Percentiles rank a stretch among this genome's conserved stretches.
Evolutionary conservation across 345 rosid genomes (phyloP).

Genomic region (Eutrema yunnanense): DNA sequence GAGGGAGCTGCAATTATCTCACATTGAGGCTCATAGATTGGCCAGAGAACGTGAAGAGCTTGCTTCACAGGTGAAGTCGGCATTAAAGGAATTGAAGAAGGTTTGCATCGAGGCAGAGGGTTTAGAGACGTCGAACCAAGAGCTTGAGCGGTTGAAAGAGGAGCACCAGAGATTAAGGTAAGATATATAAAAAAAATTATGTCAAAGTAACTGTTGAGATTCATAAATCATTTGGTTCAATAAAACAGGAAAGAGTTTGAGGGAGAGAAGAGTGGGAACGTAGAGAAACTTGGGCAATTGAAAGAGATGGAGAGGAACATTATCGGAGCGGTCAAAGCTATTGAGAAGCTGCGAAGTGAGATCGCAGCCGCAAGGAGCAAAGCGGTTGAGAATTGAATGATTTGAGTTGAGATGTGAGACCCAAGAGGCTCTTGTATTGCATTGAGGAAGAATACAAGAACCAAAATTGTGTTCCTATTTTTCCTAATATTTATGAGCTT

Average conservation of each 20-base stretch:
- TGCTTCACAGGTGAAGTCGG: slow-evolving; percentile 45
- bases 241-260: slow-evolving; percentile 54
- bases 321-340: slow-evolving; percentile 55
- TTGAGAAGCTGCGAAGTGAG: slow-evolving; percentile 54
- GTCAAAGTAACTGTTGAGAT: not conserved
- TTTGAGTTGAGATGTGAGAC: not conserved
- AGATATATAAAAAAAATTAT: not conserved
- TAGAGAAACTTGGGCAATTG: slow-evolving; percentile 56
- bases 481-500: not conserved
- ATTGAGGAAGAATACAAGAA: not conserved
- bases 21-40: slow-evolving; percentile 56
- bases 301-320: slow-evolving; percentile 59
- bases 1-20: slow-evolving; percentile 65
- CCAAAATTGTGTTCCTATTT: not conserved
- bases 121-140: slow-evolving; percentile 46
- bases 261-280: slow-evolving; percentile 58
- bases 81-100: slow-evolving; percentile 54
- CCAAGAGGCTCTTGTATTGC: not conserved
- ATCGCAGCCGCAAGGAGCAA: slow-evolving; percentile 23
- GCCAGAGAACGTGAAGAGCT: slow-evolving; percentile 58
- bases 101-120: slow-evolving; percentile 37
- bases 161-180: slow-evolving; percentile 70
- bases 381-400: not conserved
- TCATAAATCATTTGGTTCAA: not conserved
- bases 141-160: slow-evolving; percentile 56